Conservation (phyloP, 345 rosid genomes). For the Pelargonium nanum region DNA sequence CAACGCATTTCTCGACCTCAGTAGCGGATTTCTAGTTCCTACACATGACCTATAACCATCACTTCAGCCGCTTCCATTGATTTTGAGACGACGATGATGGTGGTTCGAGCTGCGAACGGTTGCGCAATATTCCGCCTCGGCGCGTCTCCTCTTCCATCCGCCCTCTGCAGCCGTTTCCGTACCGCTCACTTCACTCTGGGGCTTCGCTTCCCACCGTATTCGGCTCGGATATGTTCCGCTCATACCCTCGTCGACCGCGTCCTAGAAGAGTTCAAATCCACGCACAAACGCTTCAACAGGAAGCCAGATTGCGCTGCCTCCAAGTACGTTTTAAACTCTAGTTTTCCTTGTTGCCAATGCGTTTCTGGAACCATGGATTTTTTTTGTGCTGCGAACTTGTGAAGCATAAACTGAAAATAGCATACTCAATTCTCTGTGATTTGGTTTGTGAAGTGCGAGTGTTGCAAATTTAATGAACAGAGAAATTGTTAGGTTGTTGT, state of each 20-base stretch:
- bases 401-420: neutral
- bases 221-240: constrained; percentile 26
- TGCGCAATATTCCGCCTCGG: constrained; percentile 34
- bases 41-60: too few relatives aligned
- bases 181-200: constrained; percentile 28
- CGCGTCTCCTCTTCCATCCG: constrained; percentile 31
- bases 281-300: constrained; percentile 33
- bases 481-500: too few relatives aligned
- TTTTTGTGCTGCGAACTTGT: neutral
- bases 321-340: constrained; percentile 31
- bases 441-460: too few relatives aligned
- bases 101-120: constrained; percentile 40
- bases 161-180: constrained; percentile 15
- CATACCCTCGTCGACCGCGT: constrained; percentile 58
- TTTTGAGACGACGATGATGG: constrained; percentile 21
- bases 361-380: too few relatives aligned
- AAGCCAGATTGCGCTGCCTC: constrained; percentile 50
- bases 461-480: too few relatives aligned
- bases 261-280: constrained; percentile 47
- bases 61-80: too few relatives aligned
- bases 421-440: too few relatives aligned
- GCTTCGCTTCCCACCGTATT: constrained; percentile 11
- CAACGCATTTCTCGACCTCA: too few relatives aligned
- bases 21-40: too few relatives aligned
- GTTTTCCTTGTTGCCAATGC: neutral